Evolutionary conservation across 192 early-diverging fungal species (phyloP).

Genomic region (Gigaspora rosea): DNA sequence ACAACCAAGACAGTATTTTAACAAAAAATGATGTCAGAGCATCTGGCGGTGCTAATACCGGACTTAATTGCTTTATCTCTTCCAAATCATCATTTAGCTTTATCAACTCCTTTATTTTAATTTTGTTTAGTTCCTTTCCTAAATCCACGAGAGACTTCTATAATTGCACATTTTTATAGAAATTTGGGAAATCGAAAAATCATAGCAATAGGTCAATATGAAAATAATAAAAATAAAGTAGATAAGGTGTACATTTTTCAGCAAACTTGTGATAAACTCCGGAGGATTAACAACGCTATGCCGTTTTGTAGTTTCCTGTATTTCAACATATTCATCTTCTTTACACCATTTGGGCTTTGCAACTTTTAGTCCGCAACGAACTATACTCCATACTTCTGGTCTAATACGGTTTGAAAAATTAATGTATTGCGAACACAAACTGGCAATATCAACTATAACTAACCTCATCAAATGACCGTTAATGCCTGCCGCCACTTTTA

Average conservation of each 20-base stretch:
- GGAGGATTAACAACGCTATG: slow-evolving; percentile 15
- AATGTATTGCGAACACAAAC: slow-evolving; percentile 21
- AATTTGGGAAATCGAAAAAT: slow-evolving; percentile 14
- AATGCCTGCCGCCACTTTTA: slow-evolving; percentile 23
- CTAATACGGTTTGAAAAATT: slow-evolving; percentile 21
- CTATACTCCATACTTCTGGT: slow-evolving; percentile 26
- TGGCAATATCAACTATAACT: slow-evolving; percentile 23
- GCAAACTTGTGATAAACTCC: slow-evolving; percentile 17
- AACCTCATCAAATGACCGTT: slow-evolving; percentile 25
- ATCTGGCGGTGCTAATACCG: slow-evolving; percentile 8
- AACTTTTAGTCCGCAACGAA: slow-evolving; percentile 21
- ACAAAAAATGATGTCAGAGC: slow-evolving; percentile 17
- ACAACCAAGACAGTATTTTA: slow-evolving; percentile 21
- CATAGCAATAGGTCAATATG: neutral
- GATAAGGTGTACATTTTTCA: slow-evolving; percentile 22
- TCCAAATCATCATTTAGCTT: slow-evolving; percentile 25
- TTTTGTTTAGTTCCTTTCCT: slow-evolving; percentile 22
- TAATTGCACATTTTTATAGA: slow-evolving; percentile 25
- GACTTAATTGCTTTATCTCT: slow-evolving; percentile 14
- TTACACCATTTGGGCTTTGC: slow-evolving; percentile 20
- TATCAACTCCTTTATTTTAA: slow-evolving; percentile 30
- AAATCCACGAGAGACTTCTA: slow-evolving; percentile 11
- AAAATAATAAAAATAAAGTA: neutral
- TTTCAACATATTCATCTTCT: slow-evolving; percentile 23
- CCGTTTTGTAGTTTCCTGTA: slow-evolving; percentile 18